phyloP scores from a whole-genome alignment of 1,284 basidiomycete species.

The Volvariella volvacea region DNA sequence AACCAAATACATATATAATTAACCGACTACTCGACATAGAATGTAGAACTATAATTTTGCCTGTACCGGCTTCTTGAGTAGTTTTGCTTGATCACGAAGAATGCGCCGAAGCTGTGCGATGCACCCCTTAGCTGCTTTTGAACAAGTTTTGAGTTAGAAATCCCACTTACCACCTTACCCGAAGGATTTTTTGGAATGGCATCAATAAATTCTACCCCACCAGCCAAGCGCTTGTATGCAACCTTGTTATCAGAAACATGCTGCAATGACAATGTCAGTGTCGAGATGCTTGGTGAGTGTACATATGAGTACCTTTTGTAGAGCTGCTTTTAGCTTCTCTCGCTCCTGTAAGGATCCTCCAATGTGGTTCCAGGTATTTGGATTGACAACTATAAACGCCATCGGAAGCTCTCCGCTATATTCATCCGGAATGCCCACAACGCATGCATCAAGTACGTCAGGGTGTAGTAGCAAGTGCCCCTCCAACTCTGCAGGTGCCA shows the following conservation, averaged over 20 bases:
- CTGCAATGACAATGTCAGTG: conserved; percentile 23
- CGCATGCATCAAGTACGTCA: conserved; percentile 45
- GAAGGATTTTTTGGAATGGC: conserved; percentile 68
- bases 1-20: conserved; percentile 4
- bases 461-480: conserved; percentile 59
- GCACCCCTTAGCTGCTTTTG: no score
- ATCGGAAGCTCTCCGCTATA: conserved; percentile 75
- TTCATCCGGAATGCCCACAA: conserved; percentile 72
- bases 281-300: not conserved
- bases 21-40: not conserved
- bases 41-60: conserved; percentile 12
- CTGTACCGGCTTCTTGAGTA: conserved; percentile 9
- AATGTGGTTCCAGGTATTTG: conserved; percentile 30
- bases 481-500: conserved; percentile 65
- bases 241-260: conserved; percentile 66
- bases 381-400: conserved; percentile 60
- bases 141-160: no score
- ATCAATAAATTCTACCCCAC: conserved; percentile 64
- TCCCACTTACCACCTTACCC: conserved; percentile 53
- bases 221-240: conserved; percentile 63
- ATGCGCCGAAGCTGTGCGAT: conserved; percentile 31
- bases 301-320: conserved; percentile 27
- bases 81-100: conserved; percentile 31
- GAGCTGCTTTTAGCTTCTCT: conserved; percentile 33
- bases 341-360: conserved; percentile 24